Percentiles rank a stretch among this genome's conserved stretches.
Evolutionary conservation across 108 stramenopile species (phyloP).

Genomic region (Asterionellopsis glacialis): DNA sequence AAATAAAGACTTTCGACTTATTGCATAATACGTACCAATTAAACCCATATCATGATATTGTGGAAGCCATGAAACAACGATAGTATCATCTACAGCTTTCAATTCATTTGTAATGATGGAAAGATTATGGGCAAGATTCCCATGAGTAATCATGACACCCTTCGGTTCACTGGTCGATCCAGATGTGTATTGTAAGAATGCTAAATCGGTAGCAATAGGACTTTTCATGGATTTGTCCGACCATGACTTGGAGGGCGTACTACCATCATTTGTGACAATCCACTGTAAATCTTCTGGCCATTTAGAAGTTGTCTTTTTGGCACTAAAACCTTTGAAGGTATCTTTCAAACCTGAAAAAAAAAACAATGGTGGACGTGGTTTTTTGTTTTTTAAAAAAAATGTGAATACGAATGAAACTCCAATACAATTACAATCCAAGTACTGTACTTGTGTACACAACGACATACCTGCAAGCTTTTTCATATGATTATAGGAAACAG

Average conservation of each 20-base stretch:
- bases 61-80: constrained; percentile 97
- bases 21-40: constrained; percentile 79
- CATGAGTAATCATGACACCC: constrained; percentile 91
- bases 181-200: constrained; percentile 97
- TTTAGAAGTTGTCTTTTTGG: constrained; percentile 5
- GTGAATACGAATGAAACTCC: no score
- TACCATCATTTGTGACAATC: constrained; percentile 46
- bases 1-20: no score
- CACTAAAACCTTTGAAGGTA: not conserved
- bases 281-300: constrained; percentile 80
- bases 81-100: constrained; percentile 69
- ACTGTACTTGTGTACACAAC: constrained; percentile 5
- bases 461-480: constrained; percentile 46
- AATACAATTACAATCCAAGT: no score
- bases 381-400: no score
- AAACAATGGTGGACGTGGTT: no score
- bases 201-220: constrained; percentile 42
- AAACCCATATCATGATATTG: constrained; percentile 99
- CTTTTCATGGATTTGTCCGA: not conserved
- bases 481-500: constrained; percentile 69
- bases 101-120: constrained; percentile 78
- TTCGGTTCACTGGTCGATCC: constrained; percentile 95
- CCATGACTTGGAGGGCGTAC: not conserved
- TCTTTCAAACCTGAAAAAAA: not conserved
- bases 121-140: constrained; percentile 90